Evolutionary conservation across 106 monocot genomes (phyloP), one percentile per base, ranked within the genome.

Genomic region (Agapanthus africanus): DNA sequence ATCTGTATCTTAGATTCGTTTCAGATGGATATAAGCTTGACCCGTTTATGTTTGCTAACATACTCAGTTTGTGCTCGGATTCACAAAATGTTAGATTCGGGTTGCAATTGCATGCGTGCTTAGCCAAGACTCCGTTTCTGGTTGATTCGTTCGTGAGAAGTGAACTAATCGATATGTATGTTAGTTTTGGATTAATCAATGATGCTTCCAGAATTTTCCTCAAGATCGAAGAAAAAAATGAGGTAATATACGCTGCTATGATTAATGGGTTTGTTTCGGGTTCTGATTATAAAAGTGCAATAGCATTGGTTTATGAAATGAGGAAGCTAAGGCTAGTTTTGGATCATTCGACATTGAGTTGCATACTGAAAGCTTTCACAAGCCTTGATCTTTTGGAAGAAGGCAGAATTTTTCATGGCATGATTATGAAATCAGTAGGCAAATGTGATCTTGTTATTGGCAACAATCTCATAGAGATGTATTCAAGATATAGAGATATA

Each of bases 401-500:
- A 70, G 76, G 63, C 37, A 76, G 40, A 39, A 38, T 11, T 11
- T 25, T 76, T 37, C 75, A 76, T 47, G 47, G 68, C 18, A 37
- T 11, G 25, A 60, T 63, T 21, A 10, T 76, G 18, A 76, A 63
- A 64, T 38, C 69, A 22, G 21, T 70, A 14, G 76, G 30, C 0
- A 40, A 37, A 2, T 27, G 14, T 26, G 39, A 76, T 61, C 16
- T 76, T 11, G 18, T 70, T 52, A 50, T 46, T 18, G 70, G 76
- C 16, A 76, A 76, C 28, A 63, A 4, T 63, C 76, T 77, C 54
- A 51, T 77, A 33, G 70, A 64, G 30, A 70, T 65, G 77, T 77
- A 71, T 30, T 52, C 63, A 27, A 69, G 38, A 39, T 41, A 34
- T 35, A 49, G 42, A 35, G 59, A 30, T 18, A 9, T 44, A 27